Base-by-base conservation (phyloP, 768 basidiomycete genomes). In the Hirschioporus abietinus region DNA sequence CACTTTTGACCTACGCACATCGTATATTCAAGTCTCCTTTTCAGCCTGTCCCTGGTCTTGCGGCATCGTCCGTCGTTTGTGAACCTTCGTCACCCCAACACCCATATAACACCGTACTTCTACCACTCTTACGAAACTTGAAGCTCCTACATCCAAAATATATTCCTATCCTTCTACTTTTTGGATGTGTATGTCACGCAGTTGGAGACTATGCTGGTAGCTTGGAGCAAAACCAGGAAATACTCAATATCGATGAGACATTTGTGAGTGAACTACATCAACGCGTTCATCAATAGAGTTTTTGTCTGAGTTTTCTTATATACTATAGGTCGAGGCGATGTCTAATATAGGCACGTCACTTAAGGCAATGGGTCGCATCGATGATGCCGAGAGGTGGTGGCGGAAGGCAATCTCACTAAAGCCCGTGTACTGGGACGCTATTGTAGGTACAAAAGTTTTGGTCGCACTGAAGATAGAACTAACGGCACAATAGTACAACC, bases 361-460 rank as follows among this genome's bases (percentile, higher is more conserved):
- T 65, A 72, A 74, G 24, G 76, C 76, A 8, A 71, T 78, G 69
- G 77, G 77, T 27, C 70, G 68, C 12, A 67, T 68, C 63, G 68
- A 72, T 6, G 73, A 78, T 35, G 80, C 80, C 0, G 77, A 76
- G 66, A 69, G 69, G 23, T 79, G 76, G 76, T 81, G 79, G 79
- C 75, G 77, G 75, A 77, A 77, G 66, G 79, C 80, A 25, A 76
- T 81, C 63, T 71, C 70, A 42, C 52, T 70, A 0, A 71, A 70
- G 3, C 78, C 77, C 1, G 70, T 69, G 0, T 78, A 76, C 59
- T 78, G 77, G 76, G 78, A 77, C 63, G 76, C 76, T 5, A 64
- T 74, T 63, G 76, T 74, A 60, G 17, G 74, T 68, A 23, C 23
- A 25, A 12, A 25, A 67, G 61, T 66, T 67, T 23, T 65, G 63